phyloP scores from a whole-genome alignment of 768 basidiomycete genomes.

The Imleria badia region DNA sequence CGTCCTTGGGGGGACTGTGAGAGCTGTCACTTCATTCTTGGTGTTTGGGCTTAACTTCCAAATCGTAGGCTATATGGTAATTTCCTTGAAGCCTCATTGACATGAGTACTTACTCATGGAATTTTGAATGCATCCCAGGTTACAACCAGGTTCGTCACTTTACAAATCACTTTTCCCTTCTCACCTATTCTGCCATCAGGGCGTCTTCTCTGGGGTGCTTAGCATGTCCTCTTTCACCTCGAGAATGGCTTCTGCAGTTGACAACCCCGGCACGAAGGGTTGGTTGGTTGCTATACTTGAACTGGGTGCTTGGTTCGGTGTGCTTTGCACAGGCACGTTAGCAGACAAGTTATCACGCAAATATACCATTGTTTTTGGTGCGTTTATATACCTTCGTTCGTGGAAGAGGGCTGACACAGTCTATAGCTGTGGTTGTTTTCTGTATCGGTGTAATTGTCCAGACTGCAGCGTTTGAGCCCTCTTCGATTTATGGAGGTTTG shows the following conservation, averaged over 20 bases:
- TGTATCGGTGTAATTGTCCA: conserved; percentile 76
- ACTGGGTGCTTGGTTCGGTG: no score
- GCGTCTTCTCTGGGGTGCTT: conserved; percentile 76
- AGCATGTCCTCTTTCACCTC: conserved; percentile 52
- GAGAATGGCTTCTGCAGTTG: conserved; percentile 50
- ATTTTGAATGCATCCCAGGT: conserved; percentile 35
- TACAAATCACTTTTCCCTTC: background rate
- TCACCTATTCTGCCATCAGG: conserved; percentile 35
- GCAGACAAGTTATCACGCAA: conserved; percentile 67
- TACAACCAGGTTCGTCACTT: conserved; percentile 55
- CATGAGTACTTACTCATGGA: background rate
- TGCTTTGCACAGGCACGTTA: background rate
- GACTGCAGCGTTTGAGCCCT: conserved; percentile 52
- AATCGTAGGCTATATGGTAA: conserved; percentile 49
- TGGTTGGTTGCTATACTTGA: conserved; percentile 54
- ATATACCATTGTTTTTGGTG: conserved; percentile 36
- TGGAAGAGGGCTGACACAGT: conserved; percentile 13
- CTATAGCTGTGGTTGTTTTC: conserved; percentile 56
- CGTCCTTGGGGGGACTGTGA: no score
- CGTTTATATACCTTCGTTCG: conserved; percentile 1
- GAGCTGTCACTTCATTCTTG: no score
- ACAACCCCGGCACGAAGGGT: conserved; percentile 54
- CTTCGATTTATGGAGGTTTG: conserved; percentile 66
- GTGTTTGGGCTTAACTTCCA: no score
- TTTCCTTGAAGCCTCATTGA: conserved; percentile 18